Base-by-base conservation (phyloP, 2,329 filamentous ascomycete species). In the Aschersonia sp. region DNA sequence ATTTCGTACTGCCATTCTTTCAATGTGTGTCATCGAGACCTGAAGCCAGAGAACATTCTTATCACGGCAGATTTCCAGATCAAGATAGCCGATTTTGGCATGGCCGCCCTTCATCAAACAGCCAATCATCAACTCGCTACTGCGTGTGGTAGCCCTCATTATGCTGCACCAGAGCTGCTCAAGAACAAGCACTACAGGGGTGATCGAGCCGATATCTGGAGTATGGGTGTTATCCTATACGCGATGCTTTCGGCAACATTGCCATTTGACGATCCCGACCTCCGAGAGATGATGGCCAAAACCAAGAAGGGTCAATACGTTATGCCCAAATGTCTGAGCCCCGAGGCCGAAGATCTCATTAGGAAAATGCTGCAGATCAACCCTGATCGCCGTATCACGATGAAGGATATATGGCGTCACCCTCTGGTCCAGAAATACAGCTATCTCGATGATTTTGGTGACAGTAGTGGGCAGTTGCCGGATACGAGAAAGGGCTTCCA, bases 31-130 rank as follows among this genome's bases (percentile, higher is more conserved):
- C 92, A 98, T 61, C 85, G 92, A 30, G 92, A 98, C 57, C 72
- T 98, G 47, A 98, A 98, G 65, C 92, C 89, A 0, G 92, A 98
- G 66, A 98, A 98, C 58, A 96, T 98, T 44, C 73, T 98, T 20
- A 74, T 98, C 46, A 89, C 89, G 49, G 71, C 72, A 3, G 71
- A 82, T 44, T 76, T 83, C 47, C 80, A 85, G 50, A 81, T 97
- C 63, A 98, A 97, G 66, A 82, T 98, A 56, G 91, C 91, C 46
- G 92, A 98, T 63, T 98, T 98, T 63, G 91, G 92, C 42, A 96
- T 98, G 89, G 92, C 92, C 43, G 91, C 91, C 3, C 72, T 97
- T 42, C 79, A 83, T 53, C 91, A 97, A 62, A 85, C 85, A 3
- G 75, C 79, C 30, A 83, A 80, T 6, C 82, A 88, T 54, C 82